Evolutionary conservation across 2,329 filamentous ascomycete genomes (phyloP).

Genomic region (Pseudogymnoascus sp.): DNA sequence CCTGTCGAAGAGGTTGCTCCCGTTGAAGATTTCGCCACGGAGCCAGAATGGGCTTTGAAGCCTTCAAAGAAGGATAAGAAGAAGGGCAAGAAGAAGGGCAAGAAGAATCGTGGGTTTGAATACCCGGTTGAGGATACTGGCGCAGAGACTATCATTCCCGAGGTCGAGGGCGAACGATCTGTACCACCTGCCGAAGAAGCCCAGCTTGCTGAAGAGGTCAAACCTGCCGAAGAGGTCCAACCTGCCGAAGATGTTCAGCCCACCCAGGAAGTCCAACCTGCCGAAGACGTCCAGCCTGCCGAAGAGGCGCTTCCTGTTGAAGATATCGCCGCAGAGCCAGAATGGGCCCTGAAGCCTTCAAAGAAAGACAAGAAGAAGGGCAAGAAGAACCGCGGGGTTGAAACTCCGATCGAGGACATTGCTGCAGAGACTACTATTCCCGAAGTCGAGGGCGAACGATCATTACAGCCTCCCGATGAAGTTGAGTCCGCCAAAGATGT

Average conservation of each 20-base stretch:
- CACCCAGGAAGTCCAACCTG: not conserved
- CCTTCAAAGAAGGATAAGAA: conserved; percentile 17
- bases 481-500: not conserved
- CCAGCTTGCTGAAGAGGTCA: not conserved
- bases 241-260: not conserved
- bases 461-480: not conserved
- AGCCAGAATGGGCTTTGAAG: not conserved
- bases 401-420: not conserved
- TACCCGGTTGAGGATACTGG: not conserved
- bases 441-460: not conserved
- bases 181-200: not conserved
- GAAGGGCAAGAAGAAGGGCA: conserved; percentile 29
- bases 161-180: not conserved
- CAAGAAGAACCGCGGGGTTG: not conserved
- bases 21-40: not conserved
- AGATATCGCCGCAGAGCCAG: not conserved
- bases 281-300: conserved; percentile 10
- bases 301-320: conserved; percentile 14
- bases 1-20: conserved; percentile 14
- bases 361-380: conserved; percentile 29
- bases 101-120: not conserved
- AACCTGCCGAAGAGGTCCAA: not conserved
- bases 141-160: not conserved
- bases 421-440: too few relatives aligned
- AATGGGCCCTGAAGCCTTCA: conserved; percentile 8